Conservation (phyloP, 306 rosid genomes). For the Castanea crenata region DNA sequence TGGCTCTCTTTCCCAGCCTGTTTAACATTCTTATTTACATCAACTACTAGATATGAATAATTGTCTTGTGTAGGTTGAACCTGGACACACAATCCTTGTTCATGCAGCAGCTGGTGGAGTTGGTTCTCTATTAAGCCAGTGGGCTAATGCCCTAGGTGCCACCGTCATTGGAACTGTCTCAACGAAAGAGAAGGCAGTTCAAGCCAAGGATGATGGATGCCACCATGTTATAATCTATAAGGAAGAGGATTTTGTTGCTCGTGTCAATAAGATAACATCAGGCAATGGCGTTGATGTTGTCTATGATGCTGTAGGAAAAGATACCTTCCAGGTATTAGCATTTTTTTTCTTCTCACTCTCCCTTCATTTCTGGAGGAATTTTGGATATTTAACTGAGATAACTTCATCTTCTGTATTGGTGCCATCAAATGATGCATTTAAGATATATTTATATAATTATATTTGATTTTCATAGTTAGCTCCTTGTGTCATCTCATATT, state of each 20-base stretch:
- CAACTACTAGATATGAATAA: not conserved
- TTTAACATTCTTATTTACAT: not conserved
- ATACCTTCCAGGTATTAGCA: conserved; percentile 72
- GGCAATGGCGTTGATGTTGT: conserved; percentile 89
- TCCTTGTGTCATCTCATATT: not conserved
- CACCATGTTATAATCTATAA: conserved; percentile 69
- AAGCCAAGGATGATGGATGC: conserved; percentile 92
- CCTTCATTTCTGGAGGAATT: not conserved
- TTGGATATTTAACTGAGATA: not conserved
- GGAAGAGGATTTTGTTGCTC: conserved; percentile 77
- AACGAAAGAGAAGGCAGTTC: conserved; percentile 74
- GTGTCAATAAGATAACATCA: conserved; percentile 73
- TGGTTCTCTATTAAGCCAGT: conserved; percentile 87
- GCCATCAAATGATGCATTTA: not conserved
- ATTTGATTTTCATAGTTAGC: not conserved
- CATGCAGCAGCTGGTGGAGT: conserved; percentile 99
- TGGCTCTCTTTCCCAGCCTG: not conserved
- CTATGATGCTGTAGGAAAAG: conserved; percentile 93
- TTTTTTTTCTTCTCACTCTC: not conserved
- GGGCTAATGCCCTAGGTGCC: conserved; percentile 93
- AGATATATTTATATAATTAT: not conserved
- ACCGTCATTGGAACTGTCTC: conserved; percentile 92
- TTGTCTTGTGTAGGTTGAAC: conserved; percentile 53
- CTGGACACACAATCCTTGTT: conserved; percentile 73
- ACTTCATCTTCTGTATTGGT: not conserved